Base-by-base conservation (phyloP, 371 early-diverging fungal genomes). In the Mucor saturninus region DNA sequence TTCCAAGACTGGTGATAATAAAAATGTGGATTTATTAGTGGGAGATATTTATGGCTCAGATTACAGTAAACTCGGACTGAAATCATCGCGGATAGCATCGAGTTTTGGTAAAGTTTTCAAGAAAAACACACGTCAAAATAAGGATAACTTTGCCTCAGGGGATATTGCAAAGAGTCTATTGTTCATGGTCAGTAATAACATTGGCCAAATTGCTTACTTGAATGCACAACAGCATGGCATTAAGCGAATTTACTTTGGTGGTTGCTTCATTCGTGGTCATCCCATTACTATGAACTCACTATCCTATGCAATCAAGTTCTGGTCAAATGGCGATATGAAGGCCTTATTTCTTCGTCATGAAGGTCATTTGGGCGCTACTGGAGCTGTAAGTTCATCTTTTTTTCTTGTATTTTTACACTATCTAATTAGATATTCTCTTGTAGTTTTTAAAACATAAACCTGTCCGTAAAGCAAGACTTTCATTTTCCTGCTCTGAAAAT, bases 31-130 rank as follows among this genome's bases (percentile, higher is more conserved):
- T 72, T 88, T 98, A 89, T 76, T 96, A 68, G 97, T 95, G 29
- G 98, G 98, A 40, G 98, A 98, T 74, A 98, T 98, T 65, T 98
- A 98, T 70, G 98, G 98, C 38, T 83, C 90, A 35, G 89, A 92
- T 70, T 94, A 94, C 71, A 82, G 76, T 58, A 91, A 89, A 71
- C 83, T 93, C 49, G 94, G 98, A 0, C 83, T 97, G 28, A 95
- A 96, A 68, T 84, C 93, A 3, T 84, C 96, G 10, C 89, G 93
- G 31, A 96, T 96, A 67, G 97, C 97, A 8, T 93, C 95, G 4
- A 93, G 94, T 13, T 95, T 96, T 87, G 97, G 94, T 42, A 97
- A 96, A 68, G 96, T 96, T 11, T 95, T 95, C 79, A 93, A 94
- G 73, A 89, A 89, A 64, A 74, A 85, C 21, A 75, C 88, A 28